Base-by-base conservation (phyloP, 2,329 filamentous ascomycete genomes). In the Clarireedia monteithiana region DNA sequence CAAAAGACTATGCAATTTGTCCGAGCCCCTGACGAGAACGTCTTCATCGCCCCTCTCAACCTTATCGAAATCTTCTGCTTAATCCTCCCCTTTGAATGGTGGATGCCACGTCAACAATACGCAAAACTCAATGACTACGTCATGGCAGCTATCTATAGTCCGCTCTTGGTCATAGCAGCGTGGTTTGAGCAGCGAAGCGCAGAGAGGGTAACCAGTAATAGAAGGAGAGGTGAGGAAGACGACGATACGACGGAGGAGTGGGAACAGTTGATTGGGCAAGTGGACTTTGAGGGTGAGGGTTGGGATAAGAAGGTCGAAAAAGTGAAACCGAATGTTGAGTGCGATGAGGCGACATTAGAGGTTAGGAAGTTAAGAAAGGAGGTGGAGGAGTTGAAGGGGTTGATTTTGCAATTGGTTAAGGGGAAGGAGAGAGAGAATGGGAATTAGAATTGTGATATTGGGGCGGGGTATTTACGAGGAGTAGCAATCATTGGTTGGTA, bases 1-100 rank as follows among this genome's bases (percentile, higher is more conserved):
- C 88, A 95, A 63, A 96, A 96, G 73, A 96, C 94, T 0, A 89
- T 97, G 80, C 91, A 95, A 66, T 99, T 96, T 66, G 89, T 97
- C 17, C 89, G 94, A 49, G 94, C 94, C 0, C 94, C 94, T 0
- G 94, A 99, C 65, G 94, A 99, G 71, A 99, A 99, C 64, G 94
- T 99, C 55, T 99, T 94, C 73, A 96, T 99, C 66, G 85, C 94
- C 0, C 94, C 94, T 0, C 88, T 99, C 72, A 99, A 99, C 70
- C 78, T 99, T 2, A 81, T 99, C 58, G 94, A 99, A 70, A 84
- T 97, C 17, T 77, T 96, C 59, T 75, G 82, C 59, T 80, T 96
- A 3, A 81, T 88, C 40, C 67, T 95, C 0, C 89, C 89, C 0
- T 85, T 95, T 53, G 94, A 97, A 75, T 99, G 94, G 94, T 99